Evolutionary conservation across 257 asterid genomes (phyloP).

Genomic region (Voacanga thouarsii): DNA sequence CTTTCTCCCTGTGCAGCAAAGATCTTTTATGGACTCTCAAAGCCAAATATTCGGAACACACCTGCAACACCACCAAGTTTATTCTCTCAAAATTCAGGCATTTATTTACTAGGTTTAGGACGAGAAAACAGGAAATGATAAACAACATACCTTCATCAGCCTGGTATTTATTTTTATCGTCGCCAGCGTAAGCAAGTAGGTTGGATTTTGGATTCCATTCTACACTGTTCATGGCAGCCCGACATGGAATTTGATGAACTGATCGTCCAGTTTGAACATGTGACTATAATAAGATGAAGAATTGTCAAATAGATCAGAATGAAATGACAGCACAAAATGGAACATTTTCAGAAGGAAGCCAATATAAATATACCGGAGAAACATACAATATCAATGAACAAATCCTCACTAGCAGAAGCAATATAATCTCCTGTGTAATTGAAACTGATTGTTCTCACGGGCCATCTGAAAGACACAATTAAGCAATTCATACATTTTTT

Average conservation of each 20-base stretch:
- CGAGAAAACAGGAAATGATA: background rate
- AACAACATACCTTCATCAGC: conserved; percentile 82
- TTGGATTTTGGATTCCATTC: conserved; percentile 94
- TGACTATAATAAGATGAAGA: conserved; percentile 47
- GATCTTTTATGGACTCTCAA: conserved; percentile 54
- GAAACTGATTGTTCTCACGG: conserved; percentile 96
- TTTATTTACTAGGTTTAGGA: background rate
- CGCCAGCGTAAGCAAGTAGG: conserved; percentile 97
- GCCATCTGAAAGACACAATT: conserved; percentile 63
- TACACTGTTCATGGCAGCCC: conserved; percentile 98
- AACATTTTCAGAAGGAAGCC: background rate
- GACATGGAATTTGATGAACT: conserved; percentile 87
- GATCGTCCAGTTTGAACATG: conserved; percentile 78
- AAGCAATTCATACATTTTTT: conserved; percentile 5
- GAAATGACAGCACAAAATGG: background rate
- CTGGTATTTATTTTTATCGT: conserved; percentile 89
- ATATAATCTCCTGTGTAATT: conserved; percentile 89
- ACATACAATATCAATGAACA: conserved; percentile 93
- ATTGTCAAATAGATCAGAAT: background rate
- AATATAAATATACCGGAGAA: conserved; percentile 7
- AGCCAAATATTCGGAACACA: conserved; percentile 85
- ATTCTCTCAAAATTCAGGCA: background rate
- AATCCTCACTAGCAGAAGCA: conserved; percentile 95
- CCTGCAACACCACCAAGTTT: conserved; percentile 37
- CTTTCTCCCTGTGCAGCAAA: background rate